Base-by-base conservation (phyloP, 345 rosid species). In the Euclidium syriacum region DNA sequence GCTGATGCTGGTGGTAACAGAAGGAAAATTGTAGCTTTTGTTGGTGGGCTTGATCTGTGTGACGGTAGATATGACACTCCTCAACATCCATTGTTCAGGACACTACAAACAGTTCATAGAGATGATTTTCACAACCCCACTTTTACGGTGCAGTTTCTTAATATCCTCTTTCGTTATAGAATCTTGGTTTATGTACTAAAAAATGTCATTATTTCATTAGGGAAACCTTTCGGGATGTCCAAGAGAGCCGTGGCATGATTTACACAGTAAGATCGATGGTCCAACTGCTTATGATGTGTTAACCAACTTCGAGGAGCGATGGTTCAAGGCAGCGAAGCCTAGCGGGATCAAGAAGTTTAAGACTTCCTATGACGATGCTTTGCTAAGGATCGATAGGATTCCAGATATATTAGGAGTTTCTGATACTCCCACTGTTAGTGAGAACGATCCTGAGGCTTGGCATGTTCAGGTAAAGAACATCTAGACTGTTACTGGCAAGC, bases 201-300 rank as follows among this genome's bases (percentile, higher is more conserved):
- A 38, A 29, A 39, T 49, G 16, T 58, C 8, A 40, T 68, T 14
- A n/a, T n/a, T n/a, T n/a, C n/a, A n/a, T 24, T 89, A n/a, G 98
- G 95, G 90, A 53, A 77, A 52, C 68, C 53, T 75, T 29, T 64
- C 74, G 14, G 94, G 95, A 39, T 82, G 91, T 54, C 95, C 95
- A 46, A 79, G 98, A 76, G 97, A 89, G 67, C 89, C 97, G 19
- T 92, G 98, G 98, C 98, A 92, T 79, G 98, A 92, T 79, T 63
- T 92, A 80, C 98, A 92, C 80, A 40, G 83, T 59, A 85, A 48
- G 80, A 87, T 92, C 68, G 95, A 89, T 80, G 97, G 97, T 52
- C 97, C 98, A 53, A 97, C 97, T 40, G 98, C 98, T 7, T 92
- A 92, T 64, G 98, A 92, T 64, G 90, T 92, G 44, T 76, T 92